Conservation (phyloP, 1,284 basidiomycete species). For the Papiliotrema fonsecae region DNA sequence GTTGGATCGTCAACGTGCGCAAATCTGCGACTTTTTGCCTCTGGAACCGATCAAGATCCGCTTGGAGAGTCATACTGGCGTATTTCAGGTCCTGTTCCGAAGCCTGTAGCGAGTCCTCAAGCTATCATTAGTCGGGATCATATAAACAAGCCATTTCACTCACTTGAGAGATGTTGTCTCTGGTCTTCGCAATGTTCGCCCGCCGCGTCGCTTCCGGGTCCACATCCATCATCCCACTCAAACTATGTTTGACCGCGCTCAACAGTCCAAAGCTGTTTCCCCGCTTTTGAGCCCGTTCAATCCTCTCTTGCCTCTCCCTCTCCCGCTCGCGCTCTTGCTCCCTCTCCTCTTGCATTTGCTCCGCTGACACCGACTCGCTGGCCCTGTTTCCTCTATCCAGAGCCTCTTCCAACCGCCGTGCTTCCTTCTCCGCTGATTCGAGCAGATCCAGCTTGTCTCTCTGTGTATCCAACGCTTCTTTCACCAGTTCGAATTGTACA, state of each 20-base stretch:
- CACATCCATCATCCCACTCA: conserved; percentile 97
- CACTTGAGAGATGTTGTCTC: conserved; percentile 89
- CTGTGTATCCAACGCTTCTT: conserved; percentile 82
- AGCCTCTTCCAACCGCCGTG: conserved; percentile 80
- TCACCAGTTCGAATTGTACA: conserved; percentile 94
- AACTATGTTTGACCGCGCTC: conserved; percentile 86
- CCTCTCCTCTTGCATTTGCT: conserved; percentile 11
- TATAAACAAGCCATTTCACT: conserved; percentile 22
- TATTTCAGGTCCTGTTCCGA: conserved; percentile 91
- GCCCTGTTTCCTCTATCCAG: conserved; percentile 51
- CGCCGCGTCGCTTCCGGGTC: conserved; percentile 94
- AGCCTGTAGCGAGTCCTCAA: conserved; percentile 86
- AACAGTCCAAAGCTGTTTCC: conserved; percentile 76
- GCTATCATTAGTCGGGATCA: conserved; percentile 50
- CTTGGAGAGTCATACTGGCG: conserved; percentile 91
- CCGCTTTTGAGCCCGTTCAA: conserved; percentile 8
- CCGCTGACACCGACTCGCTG: conserved; percentile 6
- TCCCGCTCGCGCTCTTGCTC: conserved; percentile 16
- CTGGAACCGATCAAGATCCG: conserved; percentile 96
- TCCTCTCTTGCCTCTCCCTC: conserved; percentile 17
- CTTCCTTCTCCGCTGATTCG: conserved; percentile 88
- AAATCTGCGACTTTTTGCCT: conserved; percentile 96
- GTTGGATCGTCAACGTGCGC: conserved; percentile 82
- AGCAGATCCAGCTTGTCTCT: conserved; percentile 82
- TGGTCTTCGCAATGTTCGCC: conserved; percentile 86